These are phyloP conservation scores for Aureobasidium sp. DNA, from an alignment of 2,329 filamentous ascomycete genomes.

Conservation along the genomic window DNA sequence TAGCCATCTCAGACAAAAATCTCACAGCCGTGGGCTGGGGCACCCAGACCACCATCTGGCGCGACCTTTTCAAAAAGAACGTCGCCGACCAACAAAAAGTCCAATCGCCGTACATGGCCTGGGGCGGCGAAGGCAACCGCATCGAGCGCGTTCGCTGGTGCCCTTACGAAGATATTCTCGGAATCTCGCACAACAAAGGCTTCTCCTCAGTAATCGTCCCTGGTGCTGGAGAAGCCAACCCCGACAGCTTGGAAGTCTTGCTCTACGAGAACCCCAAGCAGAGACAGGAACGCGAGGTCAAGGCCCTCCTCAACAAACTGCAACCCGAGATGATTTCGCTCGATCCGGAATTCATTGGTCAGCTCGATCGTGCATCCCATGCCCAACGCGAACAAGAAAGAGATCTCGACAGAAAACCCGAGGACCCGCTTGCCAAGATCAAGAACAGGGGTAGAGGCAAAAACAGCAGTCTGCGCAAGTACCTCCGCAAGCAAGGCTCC, in stretches of 20 bases:
- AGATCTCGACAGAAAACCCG: constrained; percentile 63
- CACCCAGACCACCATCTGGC: constrained; percentile 84
- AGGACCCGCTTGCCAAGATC: constrained; percentile 48
- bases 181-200: constrained; percentile 72
- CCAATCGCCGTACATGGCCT: constrained; percentile 83
- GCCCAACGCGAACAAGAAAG: constrained; percentile 68
- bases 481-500: constrained; percentile 81
- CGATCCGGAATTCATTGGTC: constrained; percentile 85
- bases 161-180: constrained; percentile 88
- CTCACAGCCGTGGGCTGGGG: constrained; percentile 87
- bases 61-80: constrained; percentile 69
- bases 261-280: constrained; percentile 92
- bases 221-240: constrained; percentile 94
- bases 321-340: constrained; percentile 95
- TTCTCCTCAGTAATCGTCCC: constrained; percentile 88
- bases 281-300: constrained; percentile 86
- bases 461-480: constrained; percentile 81
- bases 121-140: constrained; percentile 75
- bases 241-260: constrained; percentile 86
- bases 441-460: constrained; percentile 78
- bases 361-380: constrained; percentile 71
- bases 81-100: constrained; percentile 66
- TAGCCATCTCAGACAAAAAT: constrained; percentile 82
- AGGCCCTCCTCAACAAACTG: constrained; percentile 83
- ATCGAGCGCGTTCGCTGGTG: constrained; percentile 85